Evolutionary conservation across 2,329 filamentous ascomycete genomes (phyloP), one percentile per base, ranked within the genome.

Genomic region (Grosmannia huntii): DNA sequence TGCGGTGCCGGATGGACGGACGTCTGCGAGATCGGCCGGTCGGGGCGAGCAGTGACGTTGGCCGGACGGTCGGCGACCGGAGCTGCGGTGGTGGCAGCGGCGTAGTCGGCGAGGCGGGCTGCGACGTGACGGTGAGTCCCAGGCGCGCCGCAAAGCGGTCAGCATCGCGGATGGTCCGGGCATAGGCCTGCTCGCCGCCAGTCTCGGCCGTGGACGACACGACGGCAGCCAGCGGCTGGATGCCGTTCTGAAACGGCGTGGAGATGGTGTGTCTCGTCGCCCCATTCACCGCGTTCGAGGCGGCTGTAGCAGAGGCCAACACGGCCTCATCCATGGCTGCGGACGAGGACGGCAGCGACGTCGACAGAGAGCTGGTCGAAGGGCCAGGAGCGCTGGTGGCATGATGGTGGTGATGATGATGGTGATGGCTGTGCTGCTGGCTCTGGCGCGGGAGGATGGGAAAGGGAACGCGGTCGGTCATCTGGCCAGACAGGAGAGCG

Each of bases 81-180:
- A 79, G 68, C 72, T 86, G 84, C 28, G 84, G 75, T 1, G 86
- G 83, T 53, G 86, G 86, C 51, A 87, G 78, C 16, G 90, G 90
- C 0, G 90, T 95, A 7, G 89, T 94, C 1, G 90, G 90, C 14
- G 90, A 96, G 59, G 91, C 88, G 10, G 94, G 94, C 68, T 95
- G 91, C n/a, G 92, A 96, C 49, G 81, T 80, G 57, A 90, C 73
- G 57, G 85, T 76, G 48, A 85, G 80, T 7, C 86, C 82, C 51
- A 86, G 77, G 85, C 94, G 95, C 56, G 87, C 94, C 53, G 87
- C 89, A 60, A 94, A 79, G 60, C 90, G 84, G 68, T 97, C 90
- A 51, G 83, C 78, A 68, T 95, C 89, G 64, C 89, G 85, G 41
- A 92, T 86, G 9, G 87, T 89, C 56, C 90, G 83, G 60, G 94